Percentiles rank a stretch among this genome's conserved stretches.
Conservation (phyloP, 1,284 basidiomycete species). For the Apiotrichum siamense region DNA sequence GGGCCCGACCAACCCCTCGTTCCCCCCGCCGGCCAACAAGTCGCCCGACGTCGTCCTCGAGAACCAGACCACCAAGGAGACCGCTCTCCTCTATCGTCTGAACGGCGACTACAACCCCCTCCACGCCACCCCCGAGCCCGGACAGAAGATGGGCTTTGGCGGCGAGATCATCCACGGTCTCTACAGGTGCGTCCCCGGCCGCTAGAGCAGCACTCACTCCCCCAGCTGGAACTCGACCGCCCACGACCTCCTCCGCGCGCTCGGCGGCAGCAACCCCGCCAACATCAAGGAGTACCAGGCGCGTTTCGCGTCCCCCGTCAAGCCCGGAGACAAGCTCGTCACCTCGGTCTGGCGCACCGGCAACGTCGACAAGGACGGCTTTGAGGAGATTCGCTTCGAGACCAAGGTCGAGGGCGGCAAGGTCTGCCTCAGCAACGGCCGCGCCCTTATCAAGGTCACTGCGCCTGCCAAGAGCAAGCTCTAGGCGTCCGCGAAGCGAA, state of each 20-base stretch:
- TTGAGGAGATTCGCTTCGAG: constrained; percentile 18
- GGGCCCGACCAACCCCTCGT: constrained; percentile 8
- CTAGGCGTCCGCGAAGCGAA: no score
- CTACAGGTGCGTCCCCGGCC: no score
- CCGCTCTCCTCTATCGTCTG: constrained; percentile 17
- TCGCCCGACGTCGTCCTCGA: constrained; percentile 7
- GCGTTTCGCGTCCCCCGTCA: constrained; percentile 17
- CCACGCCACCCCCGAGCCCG: constrained; percentile 15
- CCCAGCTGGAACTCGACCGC: constrained; percentile 20
- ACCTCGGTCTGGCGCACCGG: constrained; percentile 13
- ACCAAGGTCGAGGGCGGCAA: constrained; percentile 14
- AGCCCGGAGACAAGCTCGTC: constrained; percentile 17
- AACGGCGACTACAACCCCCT: constrained; percentile 23
- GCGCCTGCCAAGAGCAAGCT: constrained; percentile 13
- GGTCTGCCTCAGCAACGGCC: constrained; percentile 15
- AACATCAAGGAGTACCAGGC: constrained; percentile 19
- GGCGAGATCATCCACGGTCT: constrained; percentile 21
- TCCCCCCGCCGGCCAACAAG: constrained; percentile 9
- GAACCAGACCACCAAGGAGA: constrained; percentile 13
- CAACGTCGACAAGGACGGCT: constrained; percentile 16
- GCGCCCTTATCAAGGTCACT: constrained; percentile 12
- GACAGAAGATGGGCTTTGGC: constrained; percentile 19
- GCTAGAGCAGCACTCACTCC: no score
- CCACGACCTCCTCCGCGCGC: constrained; percentile 13
- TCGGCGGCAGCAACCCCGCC: constrained; percentile 13